Percentiles rank a stretch among this genome's conserved stretches.
Evolutionary conservation across 129 eudicot species (phyloP).

Genomic region (Centrapalus pauciflorus): DNA sequence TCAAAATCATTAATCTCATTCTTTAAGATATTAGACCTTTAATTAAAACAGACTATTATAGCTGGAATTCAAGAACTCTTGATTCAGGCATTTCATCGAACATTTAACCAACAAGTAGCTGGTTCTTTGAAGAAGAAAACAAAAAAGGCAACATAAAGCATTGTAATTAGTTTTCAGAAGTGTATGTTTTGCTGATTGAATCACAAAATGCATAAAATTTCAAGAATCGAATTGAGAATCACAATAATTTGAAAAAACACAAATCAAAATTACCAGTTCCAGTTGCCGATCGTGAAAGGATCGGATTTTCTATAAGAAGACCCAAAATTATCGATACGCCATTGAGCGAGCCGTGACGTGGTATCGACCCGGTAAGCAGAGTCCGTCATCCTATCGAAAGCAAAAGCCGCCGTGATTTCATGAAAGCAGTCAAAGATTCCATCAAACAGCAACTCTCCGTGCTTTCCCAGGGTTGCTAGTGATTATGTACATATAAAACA

Average conservation of each 20-base stretch:
- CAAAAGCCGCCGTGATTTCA: conserved; percentile 63
- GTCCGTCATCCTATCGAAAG: conserved; percentile 70
- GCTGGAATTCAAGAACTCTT: neutral
- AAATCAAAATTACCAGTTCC: conserved; percentile 70
- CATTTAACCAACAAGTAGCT: neutral
- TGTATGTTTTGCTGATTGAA: too few relatives aligned
- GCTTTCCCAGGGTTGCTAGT: conserved; percentile 80
- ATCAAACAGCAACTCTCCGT: conserved; percentile 57
- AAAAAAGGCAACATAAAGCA: too few relatives aligned
- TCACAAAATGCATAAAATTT: neutral
- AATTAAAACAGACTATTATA: neutral
- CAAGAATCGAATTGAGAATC: neutral
- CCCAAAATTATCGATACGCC: conserved; percentile 74
- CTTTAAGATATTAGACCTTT: neutral
- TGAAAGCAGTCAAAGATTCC: conserved; percentile 76
- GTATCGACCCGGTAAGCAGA: conserved; percentile 84
- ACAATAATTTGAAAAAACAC: neutral
- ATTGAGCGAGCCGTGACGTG: conserved; percentile 90
- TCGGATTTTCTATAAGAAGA: conserved; percentile 80
- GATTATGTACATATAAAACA: conserved; percentile 21
- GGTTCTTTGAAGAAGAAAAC: neutral
- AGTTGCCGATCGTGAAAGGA: conserved; percentile 81
- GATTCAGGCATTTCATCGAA: conserved; percentile 9
- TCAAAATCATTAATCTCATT: conserved; percentile 20
- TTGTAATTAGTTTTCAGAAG: too few relatives aligned